Conservation (phyloP, 2,329 filamentous ascomycete species). For the Colletotrichum cereale region DNA sequence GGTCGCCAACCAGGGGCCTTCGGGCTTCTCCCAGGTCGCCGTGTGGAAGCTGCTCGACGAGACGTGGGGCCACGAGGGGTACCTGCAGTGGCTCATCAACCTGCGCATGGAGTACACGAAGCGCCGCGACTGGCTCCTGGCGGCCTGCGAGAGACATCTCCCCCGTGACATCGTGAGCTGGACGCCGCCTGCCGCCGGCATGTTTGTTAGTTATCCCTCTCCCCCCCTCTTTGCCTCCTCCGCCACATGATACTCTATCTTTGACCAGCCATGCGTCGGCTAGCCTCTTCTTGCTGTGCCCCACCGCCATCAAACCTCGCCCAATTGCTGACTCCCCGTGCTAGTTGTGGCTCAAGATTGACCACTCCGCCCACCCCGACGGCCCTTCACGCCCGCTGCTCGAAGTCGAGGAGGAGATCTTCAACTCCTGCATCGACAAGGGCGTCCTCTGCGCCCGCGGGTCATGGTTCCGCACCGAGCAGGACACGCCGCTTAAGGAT, state of each 20-base stretch:
- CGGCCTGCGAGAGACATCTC: constrained; percentile 83
- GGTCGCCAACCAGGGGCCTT: constrained; percentile 85
- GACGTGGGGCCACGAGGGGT: constrained; percentile 92
- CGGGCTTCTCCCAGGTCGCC: constrained; percentile 85
- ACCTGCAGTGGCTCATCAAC: constrained; percentile 89
- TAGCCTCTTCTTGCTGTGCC: neutral
- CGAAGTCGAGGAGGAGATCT: constrained; percentile 88
- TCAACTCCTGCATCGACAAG: constrained; percentile 79
- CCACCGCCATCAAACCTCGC: neutral
- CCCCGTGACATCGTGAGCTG: constrained; percentile 82
- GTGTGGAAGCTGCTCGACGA: constrained; percentile 93
- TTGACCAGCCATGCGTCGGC: neutral
- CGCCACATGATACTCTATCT: constrained; percentile 1
- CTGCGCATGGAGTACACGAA: constrained; percentile 84
- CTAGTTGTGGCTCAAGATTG: constrained; percentile 79
- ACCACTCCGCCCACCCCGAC: constrained; percentile 75
- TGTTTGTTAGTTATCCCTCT: constrained; percentile 84
- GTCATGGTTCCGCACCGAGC: constrained; percentile 90
- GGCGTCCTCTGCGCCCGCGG: constrained; percentile 87
- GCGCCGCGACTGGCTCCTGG: constrained; percentile 81
- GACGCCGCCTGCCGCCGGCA: constrained; percentile 85
- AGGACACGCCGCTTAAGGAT: constrained; percentile 67
- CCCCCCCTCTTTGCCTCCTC: constrained; percentile 13
- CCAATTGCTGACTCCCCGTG: neutral
- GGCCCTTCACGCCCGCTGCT: constrained; percentile 65